A percentile compares a stretch with the other conserved stretches of the same genome.
phyloP scores from a whole-genome alignment of 495 filamentous ascomycete genomes.

The Lindgomyces ingoldianus region DNA sequence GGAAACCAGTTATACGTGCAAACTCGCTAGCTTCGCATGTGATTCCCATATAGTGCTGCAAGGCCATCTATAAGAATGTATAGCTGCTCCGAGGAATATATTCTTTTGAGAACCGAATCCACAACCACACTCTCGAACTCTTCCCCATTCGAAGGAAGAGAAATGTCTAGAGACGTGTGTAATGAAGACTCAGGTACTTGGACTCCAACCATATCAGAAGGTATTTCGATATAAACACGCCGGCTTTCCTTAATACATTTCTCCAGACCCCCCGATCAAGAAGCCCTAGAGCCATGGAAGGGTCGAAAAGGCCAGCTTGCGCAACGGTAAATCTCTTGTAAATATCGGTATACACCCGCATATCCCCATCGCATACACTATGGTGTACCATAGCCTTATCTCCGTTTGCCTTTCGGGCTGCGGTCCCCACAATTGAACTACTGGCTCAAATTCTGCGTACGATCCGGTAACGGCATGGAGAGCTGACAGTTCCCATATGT shows the following conservation, averaged over 20 bases:
- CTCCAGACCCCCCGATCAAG: constrained; percentile 49
- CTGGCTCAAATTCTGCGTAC: constrained; percentile 39
- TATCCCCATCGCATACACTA: constrained; percentile 51
- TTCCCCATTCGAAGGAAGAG: background rate
- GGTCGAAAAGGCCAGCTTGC: constrained; percentile 46
- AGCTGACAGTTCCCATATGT: constrained; percentile 77
- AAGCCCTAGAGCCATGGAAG: constrained; percentile 43
- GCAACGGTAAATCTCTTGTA: constrained; percentile 47
- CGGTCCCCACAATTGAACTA: constrained; percentile 44
- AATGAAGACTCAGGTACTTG: constrained; percentile 7
- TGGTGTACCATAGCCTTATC: constrained; percentile 49
- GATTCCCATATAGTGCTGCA: constrained; percentile 7
- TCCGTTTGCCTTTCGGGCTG: constrained; percentile 42
- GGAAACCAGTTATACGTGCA: constrained; percentile 16
- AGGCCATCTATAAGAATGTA: constrained; percentile 33
- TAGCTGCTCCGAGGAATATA: constrained; percentile 29
- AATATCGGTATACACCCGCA: constrained; percentile 47
- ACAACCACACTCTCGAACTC: constrained; percentile 7
- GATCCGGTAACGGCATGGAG: constrained; percentile 55
- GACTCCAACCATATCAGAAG: constrained; percentile 48
- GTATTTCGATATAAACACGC: constrained; percentile 52
- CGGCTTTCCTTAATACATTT: constrained; percentile 47
- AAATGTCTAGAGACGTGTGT: background rate
- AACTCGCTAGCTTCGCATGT: constrained; percentile 31
- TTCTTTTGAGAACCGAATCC: background rate